A percentile compares a stretch with the other conserved stretches of the same genome.
Conservation (phyloP, 441 rosid species). For the Erodium texanum region DNA sequence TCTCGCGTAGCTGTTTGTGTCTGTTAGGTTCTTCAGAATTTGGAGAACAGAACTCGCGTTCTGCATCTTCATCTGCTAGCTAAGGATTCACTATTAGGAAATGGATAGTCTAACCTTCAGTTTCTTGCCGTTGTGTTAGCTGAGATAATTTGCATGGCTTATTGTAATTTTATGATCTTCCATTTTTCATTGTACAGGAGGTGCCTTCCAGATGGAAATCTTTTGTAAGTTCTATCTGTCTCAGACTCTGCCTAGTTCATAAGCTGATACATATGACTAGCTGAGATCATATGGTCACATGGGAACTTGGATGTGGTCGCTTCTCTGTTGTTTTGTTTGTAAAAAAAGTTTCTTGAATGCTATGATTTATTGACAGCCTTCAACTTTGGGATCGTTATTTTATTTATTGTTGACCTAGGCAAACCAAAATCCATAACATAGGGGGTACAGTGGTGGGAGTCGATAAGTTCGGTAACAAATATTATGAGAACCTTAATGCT, state of each 20-base stretch:
- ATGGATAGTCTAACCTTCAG: not conserved
- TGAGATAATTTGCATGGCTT: not conserved
- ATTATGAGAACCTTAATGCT: constrained; percentile 61
- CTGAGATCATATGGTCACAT: not conserved
- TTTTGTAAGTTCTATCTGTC: constrained; percentile 50
- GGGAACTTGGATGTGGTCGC: not conserved
- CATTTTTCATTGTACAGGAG: constrained; percentile 55
- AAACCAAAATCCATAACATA: constrained; percentile 83
- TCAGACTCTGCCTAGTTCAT: not conserved
- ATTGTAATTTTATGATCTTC: too few relatives aligned
- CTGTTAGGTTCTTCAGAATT: not conserved
- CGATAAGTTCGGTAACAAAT: constrained; percentile 88
- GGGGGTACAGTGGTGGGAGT: constrained; percentile 83
- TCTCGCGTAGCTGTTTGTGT: not conserved
- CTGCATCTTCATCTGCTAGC: not conserved
- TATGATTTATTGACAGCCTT: constrained; percentile 5
- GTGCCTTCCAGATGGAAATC: constrained; percentile 77
- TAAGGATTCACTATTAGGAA: not conserved
- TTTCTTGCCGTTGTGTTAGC: not conserved
- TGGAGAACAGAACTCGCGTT: not conserved
- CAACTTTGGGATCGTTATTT: constrained; percentile 7
- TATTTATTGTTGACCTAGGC: constrained; percentile 37
- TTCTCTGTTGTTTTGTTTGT: not conserved
- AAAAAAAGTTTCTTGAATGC: not conserved
- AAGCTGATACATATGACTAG: too few relatives aligned